Evolutionary conservation across 768 basidiomycete genomes (phyloP).

Genomic region (Tylopilus sp.): DNA sequence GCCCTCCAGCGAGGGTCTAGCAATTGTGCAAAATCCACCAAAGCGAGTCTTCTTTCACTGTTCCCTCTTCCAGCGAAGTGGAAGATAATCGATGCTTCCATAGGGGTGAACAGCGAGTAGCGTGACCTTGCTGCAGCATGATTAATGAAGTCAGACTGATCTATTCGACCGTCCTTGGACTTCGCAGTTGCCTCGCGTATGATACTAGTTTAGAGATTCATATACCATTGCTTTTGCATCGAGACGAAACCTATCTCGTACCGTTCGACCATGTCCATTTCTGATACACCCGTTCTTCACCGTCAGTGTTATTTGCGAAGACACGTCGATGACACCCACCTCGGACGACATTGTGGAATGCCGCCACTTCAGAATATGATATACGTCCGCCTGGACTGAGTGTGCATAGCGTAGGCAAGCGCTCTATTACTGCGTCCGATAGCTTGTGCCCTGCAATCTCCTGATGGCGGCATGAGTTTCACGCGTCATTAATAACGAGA

Average conservation of each 20-base stretch:
- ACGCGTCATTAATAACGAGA: neutral
- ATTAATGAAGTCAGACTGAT: constrained; percentile 93
- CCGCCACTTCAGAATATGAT: constrained; percentile 94
- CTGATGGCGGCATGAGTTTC: constrained; percentile 37
- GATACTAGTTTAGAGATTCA: constrained; percentile 45
- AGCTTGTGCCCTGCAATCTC: constrained; percentile 98
- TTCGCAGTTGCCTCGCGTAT: constrained; percentile 87
- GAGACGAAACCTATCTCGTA: constrained; percentile 21
- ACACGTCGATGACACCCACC: constrained; percentile 44
- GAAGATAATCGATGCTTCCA: constrained; percentile 98
- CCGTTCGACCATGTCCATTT: constrained; percentile 98
- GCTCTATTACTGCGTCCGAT: constrained; percentile 88
- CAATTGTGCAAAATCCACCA: constrained; percentile 90
- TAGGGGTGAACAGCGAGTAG: constrained; percentile 93
- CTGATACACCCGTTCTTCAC: constrained; percentile 28
- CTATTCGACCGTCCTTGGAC: constrained; percentile 93
- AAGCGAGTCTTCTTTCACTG: constrained; percentile 64
- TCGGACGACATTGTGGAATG: constrained; percentile 95
- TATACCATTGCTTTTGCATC: neutral
- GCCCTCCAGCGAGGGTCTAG: constrained; percentile 87
- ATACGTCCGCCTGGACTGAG: constrained; percentile 86
- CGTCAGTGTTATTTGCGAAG: constrained; percentile 2
- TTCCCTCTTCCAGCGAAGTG: constrained; percentile 91
- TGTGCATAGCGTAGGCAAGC: constrained; percentile 88
- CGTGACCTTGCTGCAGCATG: constrained; percentile 82